Evolutionary conservation across 2,329 filamentous ascomycete genomes (phyloP).

Genomic region (Gaeumannomyces sp.): DNA sequence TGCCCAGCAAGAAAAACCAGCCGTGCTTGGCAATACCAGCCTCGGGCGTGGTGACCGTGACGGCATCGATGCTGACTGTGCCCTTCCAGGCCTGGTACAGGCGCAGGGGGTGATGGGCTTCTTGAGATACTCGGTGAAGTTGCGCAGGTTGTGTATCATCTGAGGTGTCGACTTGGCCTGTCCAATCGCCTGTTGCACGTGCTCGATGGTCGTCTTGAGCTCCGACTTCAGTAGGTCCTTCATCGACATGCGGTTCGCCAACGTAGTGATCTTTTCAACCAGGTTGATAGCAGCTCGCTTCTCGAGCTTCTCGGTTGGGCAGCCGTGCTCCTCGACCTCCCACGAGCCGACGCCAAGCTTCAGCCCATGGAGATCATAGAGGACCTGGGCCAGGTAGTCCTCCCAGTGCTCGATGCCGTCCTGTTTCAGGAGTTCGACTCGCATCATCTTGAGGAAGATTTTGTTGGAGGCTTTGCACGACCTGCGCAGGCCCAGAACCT

Average conservation of each 20-base stretch:
- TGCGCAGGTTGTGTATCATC: conserved; percentile 79
- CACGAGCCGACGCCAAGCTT: conserved; percentile 65
- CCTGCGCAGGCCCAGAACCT: conserved; percentile 74
- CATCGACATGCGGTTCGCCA: conserved; percentile 78
- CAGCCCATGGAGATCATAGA: conserved; percentile 76
- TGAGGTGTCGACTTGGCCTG: conserved; percentile 71
- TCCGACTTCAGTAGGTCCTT: conserved; percentile 91
- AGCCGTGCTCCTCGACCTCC: conserved; percentile 72
- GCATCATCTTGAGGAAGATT: conserved; percentile 82
- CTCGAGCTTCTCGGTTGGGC: conserved; percentile 70
- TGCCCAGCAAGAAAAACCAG: conserved; percentile 89
- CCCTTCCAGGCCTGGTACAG: conserved; percentile 79
- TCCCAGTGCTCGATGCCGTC: conserved; percentile 76
- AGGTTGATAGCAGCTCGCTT: conserved; percentile 73
- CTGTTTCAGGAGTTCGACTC: conserved; percentile 73
- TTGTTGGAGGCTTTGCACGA: conserved; percentile 83
- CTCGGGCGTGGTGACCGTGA: conserved; percentile 62
- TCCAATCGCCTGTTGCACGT: conserved; percentile 83
- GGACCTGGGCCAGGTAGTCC: conserved; percentile 76
- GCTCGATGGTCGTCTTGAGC: conserved; percentile 82
- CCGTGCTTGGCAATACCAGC: conserved; percentile 70
- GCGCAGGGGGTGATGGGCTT: conserved; percentile 75
- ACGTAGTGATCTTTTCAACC: conserved; percentile 74
- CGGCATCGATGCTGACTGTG: conserved; percentile 65
- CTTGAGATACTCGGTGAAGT: conserved; percentile 75